phyloP scores from a whole-genome alignment of 176 grass and related monocot genomes.

The Carex pumila region DNA sequence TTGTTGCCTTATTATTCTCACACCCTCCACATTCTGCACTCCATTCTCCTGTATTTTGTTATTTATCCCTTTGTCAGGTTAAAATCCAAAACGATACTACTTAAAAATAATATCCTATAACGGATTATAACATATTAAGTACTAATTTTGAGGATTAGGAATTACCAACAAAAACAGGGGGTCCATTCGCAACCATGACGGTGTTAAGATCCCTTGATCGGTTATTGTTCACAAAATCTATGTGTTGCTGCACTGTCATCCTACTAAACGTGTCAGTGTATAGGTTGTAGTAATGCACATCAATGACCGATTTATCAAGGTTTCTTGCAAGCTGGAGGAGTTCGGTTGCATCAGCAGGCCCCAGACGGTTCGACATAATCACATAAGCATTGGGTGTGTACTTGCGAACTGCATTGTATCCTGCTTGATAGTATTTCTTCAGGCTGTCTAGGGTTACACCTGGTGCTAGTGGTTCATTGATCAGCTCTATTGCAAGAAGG shows the following conservation, averaged over 20 bases:
- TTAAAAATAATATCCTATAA: too few relatives aligned
- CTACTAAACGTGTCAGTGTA: neutral
- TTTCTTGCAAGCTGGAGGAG: conserved; percentile 24
- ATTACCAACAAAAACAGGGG: conserved; percentile 37
- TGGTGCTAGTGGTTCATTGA: conserved; percentile 53
- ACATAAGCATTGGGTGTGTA: conserved; percentile 49
- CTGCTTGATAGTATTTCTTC: conserved; percentile 49
- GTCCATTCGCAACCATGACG: conserved; percentile 20
- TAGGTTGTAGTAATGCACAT: conserved; percentile 51
- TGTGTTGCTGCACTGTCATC: conserved; percentile 31
- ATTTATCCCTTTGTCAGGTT: too few relatives aligned
- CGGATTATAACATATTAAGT: too few relatives aligned
- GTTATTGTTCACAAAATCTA: conserved; percentile 25
- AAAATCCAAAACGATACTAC: neutral
- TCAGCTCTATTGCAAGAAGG: conserved; percentile 55
- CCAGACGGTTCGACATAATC: conserved; percentile 56
- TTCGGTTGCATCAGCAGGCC: neutral
- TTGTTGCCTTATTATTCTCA: neutral
- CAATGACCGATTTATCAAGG: conserved; percentile 17
- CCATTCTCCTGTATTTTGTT: conserved; percentile 33
- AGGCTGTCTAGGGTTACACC: conserved; percentile 30
- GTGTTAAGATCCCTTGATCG: neutral
- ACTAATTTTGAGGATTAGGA: neutral
- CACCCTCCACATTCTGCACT: neutral
- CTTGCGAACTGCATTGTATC: conserved; percentile 49